These are phyloP conservation scores for Penicillium sp. DNA, from an alignment of 2,329 filamentous ascomycete genomes.

Conservation along the genomic window DNA sequence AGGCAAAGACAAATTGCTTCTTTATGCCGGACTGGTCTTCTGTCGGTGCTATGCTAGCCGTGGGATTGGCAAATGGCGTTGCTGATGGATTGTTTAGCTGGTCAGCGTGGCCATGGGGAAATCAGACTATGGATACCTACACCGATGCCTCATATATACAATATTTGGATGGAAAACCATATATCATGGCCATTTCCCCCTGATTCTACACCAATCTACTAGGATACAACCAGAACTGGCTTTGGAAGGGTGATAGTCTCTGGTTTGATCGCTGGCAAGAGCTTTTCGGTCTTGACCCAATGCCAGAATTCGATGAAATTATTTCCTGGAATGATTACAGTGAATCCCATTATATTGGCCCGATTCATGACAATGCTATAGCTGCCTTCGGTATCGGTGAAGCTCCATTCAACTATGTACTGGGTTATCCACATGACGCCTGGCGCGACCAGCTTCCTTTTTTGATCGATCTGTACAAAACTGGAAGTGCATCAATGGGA, in stretches of 20 bases:
- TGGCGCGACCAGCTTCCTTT: not conserved
- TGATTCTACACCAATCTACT: not conserved
- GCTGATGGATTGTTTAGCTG: slow-evolving; percentile 45
- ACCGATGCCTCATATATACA: slow-evolving; percentile 44
- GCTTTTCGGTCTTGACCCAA: slow-evolving; percentile 42
- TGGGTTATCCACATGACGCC: not conserved
- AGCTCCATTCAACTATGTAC: not conserved
- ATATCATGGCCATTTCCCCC: not conserved
- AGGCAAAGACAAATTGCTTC: slow-evolving; percentile 8
- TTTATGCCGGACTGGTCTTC: not conserved
- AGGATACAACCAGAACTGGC: slow-evolving; percentile 59
- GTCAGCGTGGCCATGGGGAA: slow-evolving; percentile 45
- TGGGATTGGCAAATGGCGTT: slow-evolving; percentile 20
- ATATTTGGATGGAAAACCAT: slow-evolving; percentile 51
- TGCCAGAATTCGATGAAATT: not conserved
- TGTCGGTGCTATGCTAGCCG: slow-evolving; percentile 13
- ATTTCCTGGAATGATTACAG: slow-evolving; percentile 10
- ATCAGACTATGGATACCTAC: slow-evolving; percentile 37
- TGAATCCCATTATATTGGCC: not conserved
- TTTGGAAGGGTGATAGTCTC: slow-evolving; percentile 44
- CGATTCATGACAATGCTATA: not conserved
- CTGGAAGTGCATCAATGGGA: not conserved
- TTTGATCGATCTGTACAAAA: not conserved
- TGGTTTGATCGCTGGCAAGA: slow-evolving; percentile 62
- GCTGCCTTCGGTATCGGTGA: not conserved